phyloP scores from a whole-genome alignment of 805 yeast species.

The Teunomyces pallodes region DNA sequence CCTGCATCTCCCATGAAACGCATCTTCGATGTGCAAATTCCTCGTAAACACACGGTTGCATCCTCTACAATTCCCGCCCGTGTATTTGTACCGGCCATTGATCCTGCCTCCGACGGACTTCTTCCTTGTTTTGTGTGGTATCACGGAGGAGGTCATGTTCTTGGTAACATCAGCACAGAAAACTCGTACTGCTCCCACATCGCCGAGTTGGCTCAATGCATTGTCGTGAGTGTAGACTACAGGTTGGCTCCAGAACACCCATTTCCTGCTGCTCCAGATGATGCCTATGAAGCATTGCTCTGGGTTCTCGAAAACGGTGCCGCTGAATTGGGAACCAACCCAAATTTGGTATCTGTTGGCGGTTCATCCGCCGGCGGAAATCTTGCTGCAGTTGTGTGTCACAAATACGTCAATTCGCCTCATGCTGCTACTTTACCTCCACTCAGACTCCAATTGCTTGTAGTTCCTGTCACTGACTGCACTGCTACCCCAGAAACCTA shows the following conservation, averaged over 20 bases:
- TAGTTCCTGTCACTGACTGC: constrained; percentile 45
- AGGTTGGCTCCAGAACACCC: constrained; percentile 50
- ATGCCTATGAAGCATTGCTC: constrained; percentile 35
- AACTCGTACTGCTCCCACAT: constrained; percentile 42
- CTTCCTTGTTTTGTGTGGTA: constrained; percentile 36
- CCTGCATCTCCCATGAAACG: constrained; percentile 25
- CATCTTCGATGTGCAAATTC: constrained; percentile 28
- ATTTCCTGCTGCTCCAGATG: constrained; percentile 48
- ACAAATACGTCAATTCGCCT: constrained; percentile 29
- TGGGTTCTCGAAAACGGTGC: constrained; percentile 23
- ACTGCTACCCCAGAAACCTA: constrained; percentile 35
- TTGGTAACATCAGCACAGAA: constrained; percentile 40
- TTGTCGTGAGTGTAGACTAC: constrained; percentile 49
- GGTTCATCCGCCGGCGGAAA: constrained; percentile 51
- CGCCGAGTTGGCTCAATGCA: constrained; percentile 32
- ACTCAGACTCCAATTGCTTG: constrained; percentile 37
- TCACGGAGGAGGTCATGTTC: constrained; percentile 49
- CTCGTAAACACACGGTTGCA: constrained; percentile 27
- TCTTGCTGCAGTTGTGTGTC: constrained; percentile 35
- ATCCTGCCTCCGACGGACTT: constrained; percentile 25
- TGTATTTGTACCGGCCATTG: constrained; percentile 38
- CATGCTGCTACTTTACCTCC: constrained; percentile 25
- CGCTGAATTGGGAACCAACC: constrained; percentile 21
- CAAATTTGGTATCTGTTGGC: constrained; percentile 35
- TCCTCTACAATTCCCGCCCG: constrained; percentile 24